phyloP scores from a whole-genome alignment of 2,329 filamentous ascomycete species.

The Parafenestella ontariensis region DNA sequence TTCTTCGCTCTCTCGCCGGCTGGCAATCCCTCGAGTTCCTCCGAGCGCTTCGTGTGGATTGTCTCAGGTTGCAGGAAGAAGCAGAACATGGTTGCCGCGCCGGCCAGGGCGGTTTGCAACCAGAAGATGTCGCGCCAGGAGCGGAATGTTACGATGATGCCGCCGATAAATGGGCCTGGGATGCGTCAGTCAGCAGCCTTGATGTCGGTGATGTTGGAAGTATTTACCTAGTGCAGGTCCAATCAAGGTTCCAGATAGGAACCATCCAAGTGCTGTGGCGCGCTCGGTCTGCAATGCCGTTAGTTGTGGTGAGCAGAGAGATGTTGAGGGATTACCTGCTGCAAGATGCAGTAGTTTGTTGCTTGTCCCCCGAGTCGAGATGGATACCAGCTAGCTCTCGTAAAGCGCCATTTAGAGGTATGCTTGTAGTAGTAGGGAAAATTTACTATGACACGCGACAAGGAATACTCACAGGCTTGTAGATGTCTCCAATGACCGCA shows the following conservation, averaged over 20 bases:
- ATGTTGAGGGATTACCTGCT: conserved; percentile 13
- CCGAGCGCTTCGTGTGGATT: conserved; percentile 68
- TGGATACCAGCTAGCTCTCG: neutral
- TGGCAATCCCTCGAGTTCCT: conserved; percentile 66
- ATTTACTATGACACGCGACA: neutral
- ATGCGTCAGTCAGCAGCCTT: conserved; percentile 32
- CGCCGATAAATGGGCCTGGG: conserved; percentile 73
- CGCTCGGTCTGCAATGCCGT: conserved; percentile 68
- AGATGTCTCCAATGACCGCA: conserved; percentile 69
- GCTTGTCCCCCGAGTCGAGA: neutral
- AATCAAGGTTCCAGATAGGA: conserved; percentile 73
- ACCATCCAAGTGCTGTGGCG: conserved; percentile 77
- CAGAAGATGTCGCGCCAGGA: conserved; percentile 80
- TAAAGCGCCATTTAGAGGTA: neutral
- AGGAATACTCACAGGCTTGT: conserved; percentile 45
- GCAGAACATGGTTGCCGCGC: conserved; percentile 64
- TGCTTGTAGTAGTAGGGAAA: neutral
- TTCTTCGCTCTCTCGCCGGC: conserved; percentile 58
- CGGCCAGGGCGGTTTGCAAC: conserved; percentile 74
- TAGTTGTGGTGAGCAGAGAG: conserved; percentile 7
- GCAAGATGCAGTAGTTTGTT: conserved; percentile 5
- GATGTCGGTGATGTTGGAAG: neutral
- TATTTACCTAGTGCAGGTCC: conserved; percentile 60
- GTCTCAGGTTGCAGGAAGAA: conserved; percentile 76
- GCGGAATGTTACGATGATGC: conserved; percentile 76